phyloP scores from a whole-genome alignment of 352 stramenopile species.

The Phytopythium boreale region DNA sequence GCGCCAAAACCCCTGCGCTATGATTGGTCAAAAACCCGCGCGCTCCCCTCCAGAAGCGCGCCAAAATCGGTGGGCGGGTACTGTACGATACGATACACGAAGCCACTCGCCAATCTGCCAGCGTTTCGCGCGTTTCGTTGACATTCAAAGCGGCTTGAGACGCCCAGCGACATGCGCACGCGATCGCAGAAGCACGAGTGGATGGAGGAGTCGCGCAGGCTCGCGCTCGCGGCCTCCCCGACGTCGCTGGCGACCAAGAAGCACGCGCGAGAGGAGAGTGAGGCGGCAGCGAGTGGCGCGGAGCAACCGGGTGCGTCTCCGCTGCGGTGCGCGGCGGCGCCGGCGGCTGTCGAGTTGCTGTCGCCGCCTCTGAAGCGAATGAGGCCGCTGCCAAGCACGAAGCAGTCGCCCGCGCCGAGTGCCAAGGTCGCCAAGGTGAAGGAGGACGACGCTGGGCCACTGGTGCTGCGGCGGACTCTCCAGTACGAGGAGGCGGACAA shows the following conservation, averaged over 20 bases:
- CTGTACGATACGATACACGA: no score
- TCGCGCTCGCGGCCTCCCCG: background rate
- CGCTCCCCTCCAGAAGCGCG: background rate
- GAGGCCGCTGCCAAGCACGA: background rate
- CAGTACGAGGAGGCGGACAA: slow-evolving; percentile 4
- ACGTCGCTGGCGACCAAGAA: background rate
- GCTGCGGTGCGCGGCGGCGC: background rate
- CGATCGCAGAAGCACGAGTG: slow-evolving; percentile 10
- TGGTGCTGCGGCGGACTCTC: slow-evolving; percentile 2
- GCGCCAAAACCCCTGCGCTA: background rate
- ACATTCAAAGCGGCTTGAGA: background rate
- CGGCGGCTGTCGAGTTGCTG: background rate
- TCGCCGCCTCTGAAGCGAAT: background rate
- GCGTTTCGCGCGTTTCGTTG: background rate
- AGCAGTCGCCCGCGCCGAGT: background rate
- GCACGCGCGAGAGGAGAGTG: background rate
- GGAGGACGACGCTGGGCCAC: no score
- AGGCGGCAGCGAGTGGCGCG: background rate
- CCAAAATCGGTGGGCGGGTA: background rate
- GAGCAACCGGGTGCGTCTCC: background rate
- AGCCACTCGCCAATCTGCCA: background rate
- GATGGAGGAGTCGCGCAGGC: slow-evolving; percentile 1
- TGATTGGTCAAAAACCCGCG: background rate
- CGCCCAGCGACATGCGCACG: slow-evolving; percentile 9
- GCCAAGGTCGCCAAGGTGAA: background rate